Evolutionary conservation across 345 rosid genomes (phyloP).

Genomic region (Populus euphratica): DNA sequence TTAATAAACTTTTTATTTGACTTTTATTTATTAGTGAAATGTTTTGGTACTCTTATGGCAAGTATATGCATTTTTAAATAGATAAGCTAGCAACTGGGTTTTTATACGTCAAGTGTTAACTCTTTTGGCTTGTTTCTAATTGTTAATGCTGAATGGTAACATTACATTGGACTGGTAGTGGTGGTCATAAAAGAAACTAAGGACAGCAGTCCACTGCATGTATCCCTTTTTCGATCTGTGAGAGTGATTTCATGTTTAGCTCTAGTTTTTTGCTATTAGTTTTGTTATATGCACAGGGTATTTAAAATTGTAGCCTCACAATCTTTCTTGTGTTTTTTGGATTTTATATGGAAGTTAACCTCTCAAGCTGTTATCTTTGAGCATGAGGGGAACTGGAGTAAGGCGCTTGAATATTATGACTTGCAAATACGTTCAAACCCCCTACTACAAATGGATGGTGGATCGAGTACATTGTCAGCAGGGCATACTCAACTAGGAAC

Average conservation of each 20-base stretch:
- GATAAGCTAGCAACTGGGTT: neutral
- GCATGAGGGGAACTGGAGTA: slow-evolving; percentile 95
- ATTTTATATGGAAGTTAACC: slow-evolving; percentile 47
- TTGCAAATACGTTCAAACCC: slow-evolving; percentile 73
- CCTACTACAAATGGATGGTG: slow-evolving; percentile 31
- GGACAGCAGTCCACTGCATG: neutral
- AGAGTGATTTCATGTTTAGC: neutral
- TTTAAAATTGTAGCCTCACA: slow-evolving; percentile 7
- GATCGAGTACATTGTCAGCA: slow-evolving; percentile 33
- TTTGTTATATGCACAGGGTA: neutral
- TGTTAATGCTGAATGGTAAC: neutral
- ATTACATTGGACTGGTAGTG: neutral
- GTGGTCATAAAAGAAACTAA: neutral
- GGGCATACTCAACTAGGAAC: slow-evolving; percentile 30
- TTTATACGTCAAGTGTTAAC: neutral
- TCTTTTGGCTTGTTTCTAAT: neutral
- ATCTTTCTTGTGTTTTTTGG: slow-evolving; percentile 22
- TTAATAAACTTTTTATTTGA: neutral
- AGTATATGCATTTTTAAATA: neutral
- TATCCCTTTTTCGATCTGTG: neutral
- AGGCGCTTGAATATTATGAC: slow-evolving; percentile 93
- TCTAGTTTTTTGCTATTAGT: neutral
- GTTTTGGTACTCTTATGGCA: neutral
- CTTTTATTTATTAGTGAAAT: neutral
- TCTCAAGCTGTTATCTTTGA: slow-evolving; percentile 91